Evolutionary conservation across 208 protist genomes (phyloP).

Genomic region (Acanthamoeba quina): DNA sequence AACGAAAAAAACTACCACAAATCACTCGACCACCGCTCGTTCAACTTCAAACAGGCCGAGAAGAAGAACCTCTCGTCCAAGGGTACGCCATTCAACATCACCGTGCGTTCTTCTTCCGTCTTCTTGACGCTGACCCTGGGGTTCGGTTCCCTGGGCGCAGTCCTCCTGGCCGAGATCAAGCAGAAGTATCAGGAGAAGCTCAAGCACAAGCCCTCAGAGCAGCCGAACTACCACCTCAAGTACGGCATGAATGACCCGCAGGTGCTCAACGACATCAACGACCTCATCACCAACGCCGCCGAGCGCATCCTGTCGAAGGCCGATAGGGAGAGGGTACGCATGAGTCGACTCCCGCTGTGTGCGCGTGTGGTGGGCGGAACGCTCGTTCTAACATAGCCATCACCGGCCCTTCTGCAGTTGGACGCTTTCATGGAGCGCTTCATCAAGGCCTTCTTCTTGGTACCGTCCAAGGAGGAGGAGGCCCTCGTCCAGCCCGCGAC

Average conservation of each 20-base stretch:
- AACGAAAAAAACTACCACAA: slow-evolving; percentile 89
- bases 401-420: slow-evolving; percentile 16
- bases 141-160: not conserved
- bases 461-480: slow-evolving; percentile 4
- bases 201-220: slow-evolving; percentile 23
- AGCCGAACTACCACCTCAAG: slow-evolving; percentile 69
- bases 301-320: slow-evolving; percentile 48
- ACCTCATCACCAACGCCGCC: slow-evolving; percentile 71
- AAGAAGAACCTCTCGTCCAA: slow-evolving; percentile 87
- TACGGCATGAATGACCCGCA: slow-evolving; percentile 74
- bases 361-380: not conserved
- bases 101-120: slow-evolving; percentile 12
- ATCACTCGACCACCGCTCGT: slow-evolving; percentile 87
- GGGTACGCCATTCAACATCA: slow-evolving; percentile 38
- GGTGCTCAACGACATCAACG: slow-evolving; percentile 74
- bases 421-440: slow-evolving; percentile 74
- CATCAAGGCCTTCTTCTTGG: slow-evolving; percentile 67
- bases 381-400: not conserved
- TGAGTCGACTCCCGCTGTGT: not conserved
- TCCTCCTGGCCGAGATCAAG: slow-evolving; percentile 80
- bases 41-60: slow-evolving; percentile 89
- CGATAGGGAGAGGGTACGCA: slow-evolving; percentile 58
- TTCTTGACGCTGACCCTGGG: not conserved
- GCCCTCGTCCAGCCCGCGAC: too few species aligned
- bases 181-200: slow-evolving; percentile 79